Percentiles rank a stretch among this genome's conserved stretches.
Conservation (phyloP, 108 stramenopile genomes). For the Ochromonas danica region DNA sequence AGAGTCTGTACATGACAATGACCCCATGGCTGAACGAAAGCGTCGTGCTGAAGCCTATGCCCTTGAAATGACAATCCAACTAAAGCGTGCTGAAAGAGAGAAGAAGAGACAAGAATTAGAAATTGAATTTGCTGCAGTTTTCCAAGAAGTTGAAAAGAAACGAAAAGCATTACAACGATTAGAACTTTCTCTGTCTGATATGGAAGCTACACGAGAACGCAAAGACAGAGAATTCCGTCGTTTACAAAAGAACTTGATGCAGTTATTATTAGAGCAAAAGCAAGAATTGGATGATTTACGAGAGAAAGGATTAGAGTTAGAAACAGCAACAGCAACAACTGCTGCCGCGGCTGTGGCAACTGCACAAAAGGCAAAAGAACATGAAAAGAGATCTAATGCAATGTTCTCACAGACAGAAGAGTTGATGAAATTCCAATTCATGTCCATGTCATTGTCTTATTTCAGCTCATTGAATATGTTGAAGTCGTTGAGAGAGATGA, state of each 20-base stretch:
- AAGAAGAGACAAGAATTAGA: conserved; percentile 54
- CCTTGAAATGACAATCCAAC: conserved; percentile 58
- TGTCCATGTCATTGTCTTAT: conserved; percentile 61
- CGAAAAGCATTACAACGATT: conserved; percentile 49
- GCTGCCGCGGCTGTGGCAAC: conserved; percentile 64
- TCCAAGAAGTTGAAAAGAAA: conserved; percentile 52
- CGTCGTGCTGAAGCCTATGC: conserved; percentile 50
- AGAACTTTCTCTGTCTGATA: conserved; percentile 52
- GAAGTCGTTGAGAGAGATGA: conserved; percentile 60
- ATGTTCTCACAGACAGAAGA: conserved; percentile 63
- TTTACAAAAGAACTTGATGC: conserved; percentile 60
- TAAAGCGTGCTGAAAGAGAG: conserved; percentile 62
- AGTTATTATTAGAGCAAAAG: conserved; percentile 58
- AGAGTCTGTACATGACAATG: not conserved
- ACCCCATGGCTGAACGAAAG: conserved; percentile 7
- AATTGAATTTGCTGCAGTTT: conserved; percentile 56
- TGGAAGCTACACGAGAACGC: conserved; percentile 56
- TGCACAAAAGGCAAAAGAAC: conserved; percentile 54
- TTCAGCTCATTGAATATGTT: conserved; percentile 62
- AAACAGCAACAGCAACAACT: conserved; percentile 61
- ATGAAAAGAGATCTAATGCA: conserved; percentile 51
- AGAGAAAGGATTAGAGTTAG: conserved; percentile 53
- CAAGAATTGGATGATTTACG: conserved; percentile 51
- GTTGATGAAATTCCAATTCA: conserved; percentile 67
- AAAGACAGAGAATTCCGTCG: conserved; percentile 53